Conservation (phyloP, 495 filamentous ascomycete species). For the Daldinia concentrica region DNA sequence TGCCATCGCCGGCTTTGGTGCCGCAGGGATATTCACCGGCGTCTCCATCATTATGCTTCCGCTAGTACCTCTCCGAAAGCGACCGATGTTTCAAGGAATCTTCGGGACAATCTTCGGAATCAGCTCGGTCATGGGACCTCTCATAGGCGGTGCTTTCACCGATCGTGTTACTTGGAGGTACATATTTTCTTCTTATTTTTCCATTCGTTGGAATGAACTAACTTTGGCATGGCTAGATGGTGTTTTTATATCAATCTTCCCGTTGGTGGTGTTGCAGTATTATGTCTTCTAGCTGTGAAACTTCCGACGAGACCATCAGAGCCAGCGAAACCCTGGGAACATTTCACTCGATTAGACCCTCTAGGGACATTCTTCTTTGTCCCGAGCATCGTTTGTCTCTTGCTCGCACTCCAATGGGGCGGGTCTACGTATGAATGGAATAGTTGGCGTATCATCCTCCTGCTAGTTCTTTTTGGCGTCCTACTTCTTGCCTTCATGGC, state of each 20-base stretch:
- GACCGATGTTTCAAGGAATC: slow-evolving; percentile 63
- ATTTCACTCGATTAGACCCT: slow-evolving; percentile 70
- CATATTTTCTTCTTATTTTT: neutral
- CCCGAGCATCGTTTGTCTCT: slow-evolving; percentile 73
- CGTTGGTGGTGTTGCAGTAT: slow-evolving; percentile 61
- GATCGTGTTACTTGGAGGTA: slow-evolving; percentile 60
- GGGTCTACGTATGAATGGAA: slow-evolving; percentile 76
- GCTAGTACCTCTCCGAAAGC: slow-evolving; percentile 63
- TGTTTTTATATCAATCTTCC: slow-evolving; percentile 74
- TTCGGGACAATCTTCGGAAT: slow-evolving; percentile 66
- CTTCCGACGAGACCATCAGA: slow-evolving; percentile 48
- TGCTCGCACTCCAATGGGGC: slow-evolving; percentile 89
- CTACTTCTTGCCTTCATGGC: slow-evolving; percentile 68
- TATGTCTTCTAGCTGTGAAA: slow-evolving; percentile 60
- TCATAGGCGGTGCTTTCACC: slow-evolving; percentile 63
- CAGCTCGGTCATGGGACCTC: slow-evolving; percentile 58
- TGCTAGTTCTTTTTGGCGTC: slow-evolving; percentile 72
- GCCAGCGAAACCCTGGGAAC: slow-evolving; percentile 49
- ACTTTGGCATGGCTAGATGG: slow-evolving; percentile 44
- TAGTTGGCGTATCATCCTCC: slow-evolving; percentile 70
- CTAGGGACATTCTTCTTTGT: slow-evolving; percentile 76
- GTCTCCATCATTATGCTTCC: slow-evolving; percentile 65
- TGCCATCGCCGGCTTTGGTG: slow-evolving; percentile 68
- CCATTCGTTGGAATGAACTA: slow-evolving; percentile 7
- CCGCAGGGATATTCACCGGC: slow-evolving; percentile 64